A percentile compares a stretch with the other conserved stretches of the same genome.
Evolutionary conservation across 495 filamentous ascomycete genomes (phyloP).

Genomic region (Platismatia glauca): DNA sequence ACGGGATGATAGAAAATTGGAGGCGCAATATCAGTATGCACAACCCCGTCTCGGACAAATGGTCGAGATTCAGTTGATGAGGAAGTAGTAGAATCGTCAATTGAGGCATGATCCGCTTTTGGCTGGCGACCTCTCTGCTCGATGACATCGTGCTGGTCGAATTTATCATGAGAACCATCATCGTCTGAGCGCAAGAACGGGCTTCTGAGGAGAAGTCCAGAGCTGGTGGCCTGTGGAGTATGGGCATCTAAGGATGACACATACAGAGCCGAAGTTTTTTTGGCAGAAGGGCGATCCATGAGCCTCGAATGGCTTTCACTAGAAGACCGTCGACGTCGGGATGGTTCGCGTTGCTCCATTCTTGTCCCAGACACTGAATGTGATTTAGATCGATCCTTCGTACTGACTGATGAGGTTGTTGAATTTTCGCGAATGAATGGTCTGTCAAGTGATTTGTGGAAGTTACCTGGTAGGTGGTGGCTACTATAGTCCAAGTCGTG

Average conservation of each 20-base stretch:
- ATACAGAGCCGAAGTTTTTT: neutral
- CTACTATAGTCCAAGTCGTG: neutral
- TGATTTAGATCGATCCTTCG: neutral
- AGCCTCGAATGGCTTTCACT: conserved; percentile 6
- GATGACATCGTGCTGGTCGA: neutral
- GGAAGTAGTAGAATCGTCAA: neutral
- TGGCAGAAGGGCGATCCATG: neutral
- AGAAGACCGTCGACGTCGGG: conserved; percentile 7
- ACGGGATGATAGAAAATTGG: conserved; percentile 11
- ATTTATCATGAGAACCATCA: neutral
- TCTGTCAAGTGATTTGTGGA: neutral
- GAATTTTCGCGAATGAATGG: neutral
- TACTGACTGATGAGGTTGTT: neutral
- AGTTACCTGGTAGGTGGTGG: neutral
- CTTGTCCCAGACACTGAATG: neutral
- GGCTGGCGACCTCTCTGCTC: neutral
- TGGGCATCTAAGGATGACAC: neutral
- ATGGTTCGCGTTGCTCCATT: neutral
- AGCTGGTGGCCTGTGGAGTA: neutral
- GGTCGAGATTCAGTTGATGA: neutral
- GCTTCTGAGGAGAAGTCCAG: conserved; percentile 4
- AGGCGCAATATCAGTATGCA: conserved; percentile 10
- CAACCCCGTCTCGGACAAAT: neutral
- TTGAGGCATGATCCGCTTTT: neutral
- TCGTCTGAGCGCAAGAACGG: neutral